Base-by-base conservation (phyloP, 2,329 filamentous ascomycete genomes). In the Juglanconis juglandina region DNA sequence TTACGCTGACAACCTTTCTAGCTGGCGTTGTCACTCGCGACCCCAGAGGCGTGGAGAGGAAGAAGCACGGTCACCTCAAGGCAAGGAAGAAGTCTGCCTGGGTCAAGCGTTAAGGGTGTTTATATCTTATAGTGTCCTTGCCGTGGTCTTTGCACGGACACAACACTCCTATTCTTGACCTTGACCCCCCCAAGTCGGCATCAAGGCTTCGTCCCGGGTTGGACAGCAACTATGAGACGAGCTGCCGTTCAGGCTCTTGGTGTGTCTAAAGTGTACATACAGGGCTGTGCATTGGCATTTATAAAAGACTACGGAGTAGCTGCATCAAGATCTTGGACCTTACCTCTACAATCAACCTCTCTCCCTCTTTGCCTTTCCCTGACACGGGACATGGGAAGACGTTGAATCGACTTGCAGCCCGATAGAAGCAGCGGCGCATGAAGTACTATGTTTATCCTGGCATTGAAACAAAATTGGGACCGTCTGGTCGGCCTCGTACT, bases 31-130 rank as follows among this genome's bases (percentile, higher is more conserved):
- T 99, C 65, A 96, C 93, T 56, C 89, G 94, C 71, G 94, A 99
- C 79, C 85, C 88, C 60, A 92, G 94, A 79, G 87, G 83, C 71
- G 96, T 99, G 67, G 95, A 99, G 79, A 94, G 95, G 75, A 99
- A 99, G 88, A 98, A 99, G 85, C 86, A 92, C 60, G 96, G 95
- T 68, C 91, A 92, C 71, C 77, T 96, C 79, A 99, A 99, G 84
- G 94, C 95, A 61, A 90, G 95, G 78, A 99, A 99, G 87, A 96
- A 90, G 87, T 94, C 94, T 63, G 85, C 95, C 69, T 99, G 96
- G 95, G 93, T 98, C 83, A 98, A 97, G 87, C 79, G 84, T 78
- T 87, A 81, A 55, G 33, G 30, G n/a, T 34, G 30, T 30, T 14
- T 30, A 24, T n/a, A 10, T 13, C n/a, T 14, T 24, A 14, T 58